Conservation (phyloP, 2,329 filamentous ascomycete genomes). For the Botrytis deweyae region DNA sequence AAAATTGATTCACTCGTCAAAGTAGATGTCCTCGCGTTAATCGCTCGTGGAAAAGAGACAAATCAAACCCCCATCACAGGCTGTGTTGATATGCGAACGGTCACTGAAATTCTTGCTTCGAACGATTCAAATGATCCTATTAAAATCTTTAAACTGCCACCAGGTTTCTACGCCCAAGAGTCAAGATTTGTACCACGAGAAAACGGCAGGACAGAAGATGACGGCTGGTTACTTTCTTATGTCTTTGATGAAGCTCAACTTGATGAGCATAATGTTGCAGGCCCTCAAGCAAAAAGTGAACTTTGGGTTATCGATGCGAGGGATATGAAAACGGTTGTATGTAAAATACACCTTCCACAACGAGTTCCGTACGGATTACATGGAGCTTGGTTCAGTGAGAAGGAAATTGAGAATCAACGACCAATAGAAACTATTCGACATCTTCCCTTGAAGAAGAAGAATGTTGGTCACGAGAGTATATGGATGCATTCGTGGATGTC, state of each 20-base stretch:
- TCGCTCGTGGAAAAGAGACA: conserved; percentile 50
- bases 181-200: conserved; percentile 59
- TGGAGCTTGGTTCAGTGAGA: conserved; percentile 58
- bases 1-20: conserved; percentile 68
- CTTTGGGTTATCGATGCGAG: conserved; percentile 67
- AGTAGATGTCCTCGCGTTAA: conserved; percentile 54
- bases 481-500: conserved; percentile 12
- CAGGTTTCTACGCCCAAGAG: conserved; percentile 64
- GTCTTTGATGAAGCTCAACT: conserved; percentile 69
- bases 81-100: conserved; percentile 58
- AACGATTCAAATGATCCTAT: conserved; percentile 54
- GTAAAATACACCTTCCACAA: conserved; percentile 59
- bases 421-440: conserved; percentile 31
- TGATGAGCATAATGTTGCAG: conserved; percentile 40
- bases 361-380: conserved; percentile 70
- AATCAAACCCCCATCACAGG: conserved; percentile 54
- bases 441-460: conserved; percentile 20
- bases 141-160: conserved; percentile 59
- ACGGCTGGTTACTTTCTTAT: conserved; percentile 66
- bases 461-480: background rate
- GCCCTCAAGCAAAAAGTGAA: conserved; percentile 52
- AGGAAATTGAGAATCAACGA: conserved; percentile 50
- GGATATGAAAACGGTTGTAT: conserved; percentile 60
- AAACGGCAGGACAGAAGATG: conserved; percentile 53
- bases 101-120: conserved; percentile 52